Base-by-base conservation (phyloP, 2,329 filamentous ascomycete genomes). In the Penicillium sp. region DNA sequence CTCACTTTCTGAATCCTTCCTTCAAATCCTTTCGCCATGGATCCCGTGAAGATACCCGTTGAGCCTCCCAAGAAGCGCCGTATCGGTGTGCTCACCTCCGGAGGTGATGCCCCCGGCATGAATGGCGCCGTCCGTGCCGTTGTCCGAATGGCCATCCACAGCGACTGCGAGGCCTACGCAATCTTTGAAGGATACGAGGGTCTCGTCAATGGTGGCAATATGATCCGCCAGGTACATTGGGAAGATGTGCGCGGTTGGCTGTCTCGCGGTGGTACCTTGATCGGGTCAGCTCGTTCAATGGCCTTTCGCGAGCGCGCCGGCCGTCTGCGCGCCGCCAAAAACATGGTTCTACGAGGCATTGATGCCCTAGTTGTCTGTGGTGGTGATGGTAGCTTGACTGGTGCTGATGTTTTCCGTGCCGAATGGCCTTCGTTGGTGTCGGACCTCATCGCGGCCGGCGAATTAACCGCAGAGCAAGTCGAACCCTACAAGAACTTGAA, bases 131-230 rank as follows among this genome's bases (percentile, higher is more conserved):
- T 95, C 25, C 79, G 89, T 45, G 87, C 89, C 33, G 85, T 95
- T 17, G 85, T 98, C 41, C 84, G 92, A 52, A 95, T 88, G 77
- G 79, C 88, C 34, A 86, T 96, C 52, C 80, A 92, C 64, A 78
- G 85, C 65, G 82, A 77, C 45, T 90, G 85, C 60, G 84, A 89
- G 54, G 76, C 84, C 44, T 92, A 78, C 56, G 85, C 82, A 54
- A 72, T 92, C 61, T 92, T 90, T 66, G 92, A 96, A 66, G 92
- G 92, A 44, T 98, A 98, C 69, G 88, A 96, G 60, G 92, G 92
- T 28, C 75, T 98, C 37, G 90, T 98, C 17, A 79, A 84, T 51
- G 92, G 90, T 53, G 88, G 87, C 31, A 76, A 88, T 60, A 79
- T 90, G 69, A 96, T 98, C 68, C 79, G 78, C 55, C 77, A 85